These are phyloP conservation scores for Diphasiastrum complanatum DNA, from an alignment of 83 land plant species.

Conservation along the genomic window DNA sequence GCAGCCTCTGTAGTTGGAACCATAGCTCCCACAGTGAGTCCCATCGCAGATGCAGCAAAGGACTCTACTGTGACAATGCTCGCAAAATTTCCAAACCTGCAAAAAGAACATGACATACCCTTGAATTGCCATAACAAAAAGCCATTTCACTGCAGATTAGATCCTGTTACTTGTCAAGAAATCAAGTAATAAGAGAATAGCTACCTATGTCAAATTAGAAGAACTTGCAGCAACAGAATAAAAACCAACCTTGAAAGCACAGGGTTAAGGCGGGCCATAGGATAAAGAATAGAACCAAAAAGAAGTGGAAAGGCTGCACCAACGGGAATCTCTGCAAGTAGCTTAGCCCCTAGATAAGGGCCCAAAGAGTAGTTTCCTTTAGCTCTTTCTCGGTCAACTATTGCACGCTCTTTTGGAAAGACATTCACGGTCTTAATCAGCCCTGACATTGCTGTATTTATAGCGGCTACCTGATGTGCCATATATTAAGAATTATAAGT, in stretches of 20 bases:
- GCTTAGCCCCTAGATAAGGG: slow-evolving; percentile 85
- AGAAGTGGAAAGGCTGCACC: slow-evolving; percentile 89
- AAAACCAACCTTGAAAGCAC: slow-evolving; percentile 51
- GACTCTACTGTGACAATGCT: slow-evolving; percentile 83
- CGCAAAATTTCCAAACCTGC: slow-evolving; percentile 82
- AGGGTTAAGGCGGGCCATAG: slow-evolving; percentile 96
- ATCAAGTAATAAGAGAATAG: no score
- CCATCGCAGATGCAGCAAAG: slow-evolving; percentile 99
- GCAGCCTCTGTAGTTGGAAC: slow-evolving; percentile 97
- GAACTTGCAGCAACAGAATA: neutral
- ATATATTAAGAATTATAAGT: no score
- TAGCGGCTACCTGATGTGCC: slow-evolving; percentile 99
- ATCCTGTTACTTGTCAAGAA: no score
- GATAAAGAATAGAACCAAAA: slow-evolving; percentile 88
- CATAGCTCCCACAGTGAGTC: slow-evolving; percentile 96
- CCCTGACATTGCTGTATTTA: slow-evolving; percentile 99
- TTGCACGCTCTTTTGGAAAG: slow-evolving; percentile 93
- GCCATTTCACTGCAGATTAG: no score
- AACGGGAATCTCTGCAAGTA: slow-evolving; percentile 87
- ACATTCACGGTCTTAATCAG: slow-evolving; percentile 96
- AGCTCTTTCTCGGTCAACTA: slow-evolving; percentile 82
- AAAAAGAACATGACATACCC: no score
- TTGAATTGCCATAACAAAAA: no score
- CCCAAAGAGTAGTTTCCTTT: slow-evolving; percentile 85
- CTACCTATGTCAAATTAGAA: no score